phyloP scores from a whole-genome alignment of 2,329 filamentous ascomycete species.

The Hypoxylon sp. region DNA sequence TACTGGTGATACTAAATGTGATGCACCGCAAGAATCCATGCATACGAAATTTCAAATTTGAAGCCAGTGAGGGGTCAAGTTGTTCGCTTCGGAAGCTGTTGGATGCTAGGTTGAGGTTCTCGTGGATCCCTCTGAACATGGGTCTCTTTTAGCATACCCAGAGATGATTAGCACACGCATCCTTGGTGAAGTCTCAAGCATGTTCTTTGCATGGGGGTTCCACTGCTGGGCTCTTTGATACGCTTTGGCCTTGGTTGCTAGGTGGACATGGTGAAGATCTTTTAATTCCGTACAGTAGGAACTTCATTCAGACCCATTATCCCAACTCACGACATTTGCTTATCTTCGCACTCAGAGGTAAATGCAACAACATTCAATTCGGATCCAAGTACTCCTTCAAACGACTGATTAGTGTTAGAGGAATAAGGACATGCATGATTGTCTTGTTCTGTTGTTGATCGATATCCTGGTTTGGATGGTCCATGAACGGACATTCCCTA shows the following conservation, averaged over 20 bases:
- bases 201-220: constrained; percentile 30
- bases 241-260: constrained; percentile 34
- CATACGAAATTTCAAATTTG: constrained; percentile 11
- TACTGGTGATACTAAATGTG: too few species aligned
- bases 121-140: constrained; percentile 12
- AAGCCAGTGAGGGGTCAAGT: constrained; percentile 21
- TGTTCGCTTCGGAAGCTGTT: too few species aligned
- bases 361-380: too few species aligned
- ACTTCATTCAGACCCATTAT: too few species aligned
- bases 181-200: constrained; percentile 33
- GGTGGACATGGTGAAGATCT: constrained; percentile 5
- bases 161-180: constrained; percentile 24
- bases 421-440: constrained; percentile 22
- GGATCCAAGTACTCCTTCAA: constrained; percentile 2
- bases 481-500: constrained; percentile 35
- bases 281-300: not conserved
- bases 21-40: too few species aligned
- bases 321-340: too few species aligned
- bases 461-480: constrained; percentile 30
- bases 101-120: constrained; percentile 22
- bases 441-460: constrained; percentile 27
- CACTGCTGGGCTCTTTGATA: constrained; percentile 22
- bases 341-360: too few species aligned
- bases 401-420: not conserved
- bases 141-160: constrained; percentile 22